Evolutionary conservation across 805 yeast genomes (phyloP).

Genomic region (Tetrapisispora phaffii): DNA sequence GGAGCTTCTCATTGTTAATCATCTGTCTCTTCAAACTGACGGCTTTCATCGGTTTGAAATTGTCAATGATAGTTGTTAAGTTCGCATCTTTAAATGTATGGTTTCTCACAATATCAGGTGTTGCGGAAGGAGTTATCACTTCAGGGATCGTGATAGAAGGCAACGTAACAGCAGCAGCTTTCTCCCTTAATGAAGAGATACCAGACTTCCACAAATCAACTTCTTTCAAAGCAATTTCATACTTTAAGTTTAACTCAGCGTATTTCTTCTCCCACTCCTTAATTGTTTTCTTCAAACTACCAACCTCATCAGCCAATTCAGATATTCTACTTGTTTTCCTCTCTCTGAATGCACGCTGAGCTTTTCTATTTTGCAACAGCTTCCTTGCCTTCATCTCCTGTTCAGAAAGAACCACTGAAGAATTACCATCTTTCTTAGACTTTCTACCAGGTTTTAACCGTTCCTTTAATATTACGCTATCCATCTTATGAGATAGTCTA

Average conservation of each 20-base stretch:
- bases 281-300: conserved; percentile 34
- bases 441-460: conserved; percentile 65
- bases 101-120: background rate
- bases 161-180: background rate
- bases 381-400: conserved; percentile 83
- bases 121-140: background rate
- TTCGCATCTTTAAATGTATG: conserved; percentile 1
- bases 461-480: conserved; percentile 72
- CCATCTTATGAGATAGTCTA: conserved; percentile 35
- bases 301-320: conserved; percentile 51
- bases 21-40: conserved; percentile 29
- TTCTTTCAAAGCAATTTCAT: conserved; percentile 41
- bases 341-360: conserved; percentile 85
- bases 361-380: conserved; percentile 82
- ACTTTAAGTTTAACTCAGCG: conserved; percentile 9
- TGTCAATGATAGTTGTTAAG: conserved; percentile 22
- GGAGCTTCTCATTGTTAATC: background rate
- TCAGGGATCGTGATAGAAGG: too few species aligned
- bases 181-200: background rate
- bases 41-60: conserved; percentile 54
- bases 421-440: conserved; percentile 24
- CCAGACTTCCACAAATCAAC: background rate
- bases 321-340: conserved; percentile 75
- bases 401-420: conserved; percentile 39
- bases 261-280: conserved; percentile 55